Evolutionary conservation across 2,329 filamentous ascomycete species (phyloP), one percentile per base, ranked within the genome.

Genomic region (Nannizziopsis barbatae): DNA sequence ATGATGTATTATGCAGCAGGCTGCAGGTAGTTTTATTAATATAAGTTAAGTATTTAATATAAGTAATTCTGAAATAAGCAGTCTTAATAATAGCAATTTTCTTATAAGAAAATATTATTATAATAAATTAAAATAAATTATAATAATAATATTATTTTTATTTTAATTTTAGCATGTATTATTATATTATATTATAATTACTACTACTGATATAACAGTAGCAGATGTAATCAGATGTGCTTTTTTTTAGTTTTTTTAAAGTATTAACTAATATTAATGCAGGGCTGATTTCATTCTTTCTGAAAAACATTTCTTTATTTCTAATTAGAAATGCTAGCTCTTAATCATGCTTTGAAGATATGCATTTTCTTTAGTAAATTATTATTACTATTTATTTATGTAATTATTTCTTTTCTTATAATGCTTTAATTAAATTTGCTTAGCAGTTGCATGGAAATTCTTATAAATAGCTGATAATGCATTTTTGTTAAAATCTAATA

Each of bases 281-380:
- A 48, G 39, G 0, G 39, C 39, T 5, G 17, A 48, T 42, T 48
- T 39, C 2, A 18, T 42, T 7, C 39, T 48, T 22, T 1, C 38
- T 30, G 17, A 20, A 36, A 42, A 42, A 48, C 46, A 48, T 12
- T 15, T 42, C 39, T 48, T 18, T 22, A 48, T 30, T 39, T 48
- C 46, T 11, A 32, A 36, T 32, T 32, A 48, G 39, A 18, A 22
- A 30, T 30, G 17, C 38, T 10, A 18, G 27, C 43, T 12, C 46
- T 42, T 17, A 30, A 48, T n/a, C 31, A 48, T 48, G 39, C 11
- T 30, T 32, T 15, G 39, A 27, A 48, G 46, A 10, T 11, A 10
- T 42, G 27, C 38, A 12, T 48, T 32, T 15, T 43, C 22, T 14
- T 48, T 18, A n/a, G 39, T 12, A 6, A 32, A 42, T 18, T 32